These are phyloP conservation scores for Populus ilicifolia DNA, from an alignment of 345 rosid species.

Conservation along the genomic window DNA sequence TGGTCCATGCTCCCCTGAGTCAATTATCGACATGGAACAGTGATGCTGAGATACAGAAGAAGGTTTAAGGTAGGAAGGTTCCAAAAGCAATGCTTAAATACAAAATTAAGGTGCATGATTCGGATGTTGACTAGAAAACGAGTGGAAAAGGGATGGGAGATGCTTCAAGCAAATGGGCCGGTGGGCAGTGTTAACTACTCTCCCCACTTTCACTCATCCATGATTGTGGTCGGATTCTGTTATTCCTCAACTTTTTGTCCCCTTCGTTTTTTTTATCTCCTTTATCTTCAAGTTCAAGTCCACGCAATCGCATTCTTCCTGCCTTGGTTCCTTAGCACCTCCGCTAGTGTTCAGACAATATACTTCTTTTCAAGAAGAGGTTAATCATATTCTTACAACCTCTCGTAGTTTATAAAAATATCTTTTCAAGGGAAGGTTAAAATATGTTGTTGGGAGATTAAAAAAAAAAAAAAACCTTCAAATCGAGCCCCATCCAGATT, in stretches of 20 bases:
- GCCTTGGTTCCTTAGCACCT: background rate
- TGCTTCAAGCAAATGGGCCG: slow-evolving; percentile 29
- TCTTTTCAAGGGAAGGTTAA: no score
- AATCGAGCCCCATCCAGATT: no score
- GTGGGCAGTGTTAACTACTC: background rate
- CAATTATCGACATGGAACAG: background rate
- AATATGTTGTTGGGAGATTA: no score
- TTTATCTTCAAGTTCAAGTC: slow-evolving; percentile 5
- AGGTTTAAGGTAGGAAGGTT: slow-evolving; percentile 3
- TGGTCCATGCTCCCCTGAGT: background rate
- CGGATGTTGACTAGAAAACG: background rate
- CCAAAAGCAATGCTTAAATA: background rate
- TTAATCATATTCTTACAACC: no score
- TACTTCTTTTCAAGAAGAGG: background rate
- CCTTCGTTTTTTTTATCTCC: background rate
- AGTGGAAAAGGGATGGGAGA: slow-evolving; percentile 6
- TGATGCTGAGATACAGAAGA: background rate
- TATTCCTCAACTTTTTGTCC: background rate
- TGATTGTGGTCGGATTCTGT: background rate
- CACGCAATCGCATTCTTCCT: background rate
- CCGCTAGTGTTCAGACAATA: background rate
- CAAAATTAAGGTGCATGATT: background rate
- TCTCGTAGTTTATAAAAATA: no score
- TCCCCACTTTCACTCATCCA: slow-evolving; percentile 11
- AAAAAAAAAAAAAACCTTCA: no score